Base-by-base conservation (phyloP, 805 yeast species). In the Saturnispora besseyi region DNA sequence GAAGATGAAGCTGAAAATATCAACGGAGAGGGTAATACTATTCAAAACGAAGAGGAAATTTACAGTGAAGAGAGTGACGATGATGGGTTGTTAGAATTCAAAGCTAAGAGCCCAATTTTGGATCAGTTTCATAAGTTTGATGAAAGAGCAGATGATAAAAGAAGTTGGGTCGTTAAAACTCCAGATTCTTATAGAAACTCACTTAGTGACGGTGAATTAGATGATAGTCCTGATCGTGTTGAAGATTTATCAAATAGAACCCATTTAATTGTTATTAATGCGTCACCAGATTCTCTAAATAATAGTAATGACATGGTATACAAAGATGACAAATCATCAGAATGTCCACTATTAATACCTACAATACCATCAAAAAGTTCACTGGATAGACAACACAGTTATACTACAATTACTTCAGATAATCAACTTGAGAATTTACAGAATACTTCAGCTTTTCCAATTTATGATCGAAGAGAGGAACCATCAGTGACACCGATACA, bases 401-500 rank as follows among this genome's bases (percentile, higher is more conserved):
- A 45, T 30, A 38, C n/a, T 12, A 46, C 47, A 26, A 45, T 45
- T 30, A 45, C 42, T 8, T 22, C 41, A 5, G 33, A 31, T 18
- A 45, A 36, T 13, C 26, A 26, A 11, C 18, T 11, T 22, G 22
- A 21, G n/a, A 12, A 24, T 22, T 38, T 38, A 15, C 30, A 22
- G 10, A 22, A 38, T 22, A 24, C 18, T 11, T 13, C 29, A 13
- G 50, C 41, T 5, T 41, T 50, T 13, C 34, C 51, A 2, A 45
- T 62, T 3, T 71, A 72, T 53, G 76, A 72, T 51, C 62, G 75
- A 48, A 53, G 75, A 45, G 72, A 68, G 33, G 63, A 62, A 29
- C 67, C 66, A 3, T 56, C 59, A 3, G 70, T 68, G 24, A 65
- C 43, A 1, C 67, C 67, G 2, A 52, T 62, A 29, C 55, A 62